Evolutionary conservation across 208 protist species (phyloP).

Genomic region (Angomonas ambiguus): DNA sequence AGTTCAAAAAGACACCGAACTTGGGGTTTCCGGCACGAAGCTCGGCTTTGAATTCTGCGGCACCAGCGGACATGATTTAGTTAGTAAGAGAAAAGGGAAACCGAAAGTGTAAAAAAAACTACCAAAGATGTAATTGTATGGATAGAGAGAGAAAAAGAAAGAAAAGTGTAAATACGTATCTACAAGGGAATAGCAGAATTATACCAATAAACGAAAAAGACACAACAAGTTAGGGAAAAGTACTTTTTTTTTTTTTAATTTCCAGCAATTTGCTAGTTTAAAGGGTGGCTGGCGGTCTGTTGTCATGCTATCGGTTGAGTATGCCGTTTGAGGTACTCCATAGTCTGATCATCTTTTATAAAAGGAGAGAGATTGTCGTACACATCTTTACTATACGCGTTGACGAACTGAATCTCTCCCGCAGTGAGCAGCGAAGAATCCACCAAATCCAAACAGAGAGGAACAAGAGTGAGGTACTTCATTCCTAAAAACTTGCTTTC

Average conservation of each 20-base stretch:
- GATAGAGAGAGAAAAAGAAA: conserved; percentile 5
- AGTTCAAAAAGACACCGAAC: conserved; percentile 80
- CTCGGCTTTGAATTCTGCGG: conserved; percentile 75
- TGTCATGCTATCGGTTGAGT: conserved; percentile 29
- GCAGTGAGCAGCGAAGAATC: conserved; percentile 63
- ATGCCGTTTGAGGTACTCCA: conserved; percentile 73
- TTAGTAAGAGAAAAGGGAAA: background rate
- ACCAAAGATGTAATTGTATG: background rate
- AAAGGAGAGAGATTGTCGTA: conserved; percentile 31
- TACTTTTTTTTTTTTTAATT: conserved; percentile 12
- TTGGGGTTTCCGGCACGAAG: conserved; percentile 75
- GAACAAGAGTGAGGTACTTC: conserved; percentile 83
- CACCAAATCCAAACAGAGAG: conserved; percentile 90
- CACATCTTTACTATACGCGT: conserved; percentile 75
- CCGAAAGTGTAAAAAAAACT: conserved; percentile 1
- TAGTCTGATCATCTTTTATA: conserved; percentile 46
- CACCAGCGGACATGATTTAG: conserved; percentile 45
- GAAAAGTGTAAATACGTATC: background rate
- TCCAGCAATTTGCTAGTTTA: background rate
- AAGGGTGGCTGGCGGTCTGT: too few relatives aligned
- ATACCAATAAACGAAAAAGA: conserved; percentile 5
- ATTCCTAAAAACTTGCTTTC: conserved; percentile 66
- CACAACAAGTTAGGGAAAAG: background rate
- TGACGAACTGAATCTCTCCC: conserved; percentile 63
- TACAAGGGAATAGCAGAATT: background rate